Percentiles rank a stretch among this genome's conserved stretches.
phyloP scores from a whole-genome alignment of 1,139 yeast species.

The Kodamaea sp. region DNA sequence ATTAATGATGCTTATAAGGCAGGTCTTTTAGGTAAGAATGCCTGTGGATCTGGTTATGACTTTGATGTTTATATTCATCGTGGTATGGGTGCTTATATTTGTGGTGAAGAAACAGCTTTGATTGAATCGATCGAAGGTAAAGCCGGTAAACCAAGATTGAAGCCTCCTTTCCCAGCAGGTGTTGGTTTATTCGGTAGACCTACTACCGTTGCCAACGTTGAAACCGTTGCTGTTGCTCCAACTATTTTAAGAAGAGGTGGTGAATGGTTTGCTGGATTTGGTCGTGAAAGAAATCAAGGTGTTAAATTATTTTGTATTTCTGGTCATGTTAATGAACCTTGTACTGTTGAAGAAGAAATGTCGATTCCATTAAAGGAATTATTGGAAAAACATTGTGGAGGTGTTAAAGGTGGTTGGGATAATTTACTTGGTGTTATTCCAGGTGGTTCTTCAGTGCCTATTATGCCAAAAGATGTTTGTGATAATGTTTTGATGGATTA shows the following conservation, averaged over 20 bases:
- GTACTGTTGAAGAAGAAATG: slow-evolving; percentile 93
- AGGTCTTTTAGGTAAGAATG: slow-evolving; percentile 76
- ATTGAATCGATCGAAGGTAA: slow-evolving; percentile 87
- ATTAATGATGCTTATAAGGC: slow-evolving; percentile 82
- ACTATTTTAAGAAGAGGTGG: slow-evolving; percentile 87
- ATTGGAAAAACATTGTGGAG: slow-evolving; percentile 85
- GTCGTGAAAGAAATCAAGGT: slow-evolving; percentile 80
- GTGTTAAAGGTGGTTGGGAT: slow-evolving; percentile 89
- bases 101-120: slow-evolving; percentile 89
- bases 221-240: slow-evolving; percentile 85
- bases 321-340: slow-evolving; percentile 87
- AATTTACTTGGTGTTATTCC: slow-evolving; percentile 82
- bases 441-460: slow-evolving; percentile 85
- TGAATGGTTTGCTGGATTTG: slow-evolving; percentile 77
- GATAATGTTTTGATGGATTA: slow-evolving; percentile 76
- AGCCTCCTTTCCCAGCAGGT: slow-evolving; percentile 94
- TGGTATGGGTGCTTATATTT: slow-evolving; percentile 88
- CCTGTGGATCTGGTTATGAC: slow-evolving; percentile 82
- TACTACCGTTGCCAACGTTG: slow-evolving; percentile 84
- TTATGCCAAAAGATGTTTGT: slow-evolving; percentile 64
- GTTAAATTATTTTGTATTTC: slow-evolving; percentile 81
- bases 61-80: slow-evolving; percentile 81
- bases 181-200: slow-evolving; percentile 90
- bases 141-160: slow-evolving; percentile 88
- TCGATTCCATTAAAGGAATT: slow-evolving; percentile 79